These are phyloP conservation scores for Ceratocystis cacaofunesta DNA, from an alignment of 2,329 filamentous ascomycete genomes.

Conservation along the genomic window DNA sequence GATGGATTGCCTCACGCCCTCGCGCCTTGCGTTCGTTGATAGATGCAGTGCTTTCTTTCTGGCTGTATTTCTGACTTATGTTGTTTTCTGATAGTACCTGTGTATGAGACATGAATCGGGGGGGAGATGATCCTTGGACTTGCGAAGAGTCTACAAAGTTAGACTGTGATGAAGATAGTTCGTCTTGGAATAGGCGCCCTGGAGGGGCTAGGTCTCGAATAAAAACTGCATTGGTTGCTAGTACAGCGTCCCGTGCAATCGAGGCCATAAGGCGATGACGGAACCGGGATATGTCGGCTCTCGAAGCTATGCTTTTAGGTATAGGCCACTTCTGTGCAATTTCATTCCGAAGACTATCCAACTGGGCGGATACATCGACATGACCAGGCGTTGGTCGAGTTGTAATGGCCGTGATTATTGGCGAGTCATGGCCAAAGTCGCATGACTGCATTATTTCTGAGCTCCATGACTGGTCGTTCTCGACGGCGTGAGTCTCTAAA, in stretches of 20 bases:
- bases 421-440: neutral
- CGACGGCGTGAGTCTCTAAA: neutral
- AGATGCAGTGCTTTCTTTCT: neutral
- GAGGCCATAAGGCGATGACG: neutral
- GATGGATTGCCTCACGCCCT: constrained; percentile 23
- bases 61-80: neutral
- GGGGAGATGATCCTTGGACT: neutral
- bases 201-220: neutral
- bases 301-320: neutral
- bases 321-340: neutral
- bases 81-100: neutral
- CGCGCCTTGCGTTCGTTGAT: constrained; percentile 2
- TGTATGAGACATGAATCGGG: neutral
- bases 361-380: neutral
- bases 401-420: neutral
- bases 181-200: neutral
- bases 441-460: neutral
- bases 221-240: neutral
- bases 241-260: neutral
- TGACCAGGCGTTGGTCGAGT: neutral
- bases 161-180: neutral
- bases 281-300: neutral
- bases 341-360: neutral
- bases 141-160: neutral
- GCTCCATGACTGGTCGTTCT: constrained; percentile 1